Evolutionary conservation across 2,329 filamentous ascomycete genomes (phyloP), one percentile per base, ranked within the genome.

Genomic region (Fulvia fulva): DNA sequence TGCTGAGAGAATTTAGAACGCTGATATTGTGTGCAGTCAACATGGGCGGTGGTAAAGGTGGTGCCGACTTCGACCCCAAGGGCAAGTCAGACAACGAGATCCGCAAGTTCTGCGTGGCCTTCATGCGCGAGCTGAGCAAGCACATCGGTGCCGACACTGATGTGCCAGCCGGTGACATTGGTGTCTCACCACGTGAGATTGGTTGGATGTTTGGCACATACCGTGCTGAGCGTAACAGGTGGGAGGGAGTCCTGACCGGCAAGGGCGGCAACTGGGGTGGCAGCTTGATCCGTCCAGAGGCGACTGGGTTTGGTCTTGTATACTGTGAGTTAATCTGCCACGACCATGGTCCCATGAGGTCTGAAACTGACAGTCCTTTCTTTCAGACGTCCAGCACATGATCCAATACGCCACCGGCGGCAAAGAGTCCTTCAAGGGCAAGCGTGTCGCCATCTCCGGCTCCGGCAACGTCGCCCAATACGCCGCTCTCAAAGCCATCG

Each of bases 381-480:
- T 30, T 51, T 56, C 63, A 84, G 82, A 96, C 76, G 90, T 96
- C 73, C 83, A 89, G 70, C 90, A 96, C 83, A 97, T 97, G 92
- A 92, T 97, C 73, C 81, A 89, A 76, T 88, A 96, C 77, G 90
- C 90, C 68, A 82, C 82, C 22, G 79, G 80, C 61, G 91, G 90
- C 75, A 87, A 88, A 74, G 91, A 95, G 73, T 84, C 83, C 67
- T 96, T 96, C 81, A 78, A 84, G 63, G 93, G 91, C 78, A 97
- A 97, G 85, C 88, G 87, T 60, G 94, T 97, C 57, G 90, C 93
- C 76, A 88, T 99, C 76, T 97, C 94, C 46, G 94, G 94, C 64
- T 97, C 93, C 59, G 94, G 94, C 67, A 99, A 99, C 80, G 94
- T 97, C 56, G 94, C 94, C 30, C 94, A 97, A 81, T 97, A 94